phyloP scores from a whole-genome alignment of 148 eudicot genomes.

The Diospyros kaki region DNA sequence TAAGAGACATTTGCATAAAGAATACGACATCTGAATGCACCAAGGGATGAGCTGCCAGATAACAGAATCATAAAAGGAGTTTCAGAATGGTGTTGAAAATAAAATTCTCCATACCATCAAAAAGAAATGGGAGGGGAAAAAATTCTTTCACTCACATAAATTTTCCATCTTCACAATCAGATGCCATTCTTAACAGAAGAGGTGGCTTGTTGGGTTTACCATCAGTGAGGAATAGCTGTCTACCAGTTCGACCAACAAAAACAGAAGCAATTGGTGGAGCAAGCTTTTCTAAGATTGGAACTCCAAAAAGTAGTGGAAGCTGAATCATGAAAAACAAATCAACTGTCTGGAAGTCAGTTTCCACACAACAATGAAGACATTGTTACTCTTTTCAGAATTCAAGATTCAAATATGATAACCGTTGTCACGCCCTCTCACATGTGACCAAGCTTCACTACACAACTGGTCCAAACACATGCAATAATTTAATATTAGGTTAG shows the following conservation, averaged over 20 bases:
- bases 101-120: not conserved
- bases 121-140: not conserved
- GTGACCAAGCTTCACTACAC: no score
- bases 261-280: conserved; percentile 78
- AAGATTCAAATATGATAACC: not conserved
- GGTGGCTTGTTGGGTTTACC: conserved; percentile 81
- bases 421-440: not conserved
- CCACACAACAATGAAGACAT: not conserved
- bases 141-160: conserved; percentile 58
- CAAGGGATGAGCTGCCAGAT: conserved; percentile 84
- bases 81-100: conserved; percentile 8
- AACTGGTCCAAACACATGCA: no score
- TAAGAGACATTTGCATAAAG: conserved; percentile 85
- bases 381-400: conserved; percentile 7
- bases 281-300: conserved; percentile 80
- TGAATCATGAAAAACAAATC: conserved; percentile 30
- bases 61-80: conserved; percentile 18
- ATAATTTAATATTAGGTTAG: no score
- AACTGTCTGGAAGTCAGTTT: conserved; percentile 28
- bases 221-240: conserved; percentile 93
- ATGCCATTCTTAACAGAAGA: conserved; percentile 84
- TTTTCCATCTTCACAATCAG: conserved; percentile 73
- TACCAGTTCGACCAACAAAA: conserved; percentile 89
- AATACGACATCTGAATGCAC: conserved; percentile 77
- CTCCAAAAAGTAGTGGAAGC: conserved; percentile 89